A percentile compares a stretch with the other conserved stretches of the same genome.
Conservation (phyloP, 2,329 filamentous ascomycete species). For the Ophiostoma ulmi region DNA sequence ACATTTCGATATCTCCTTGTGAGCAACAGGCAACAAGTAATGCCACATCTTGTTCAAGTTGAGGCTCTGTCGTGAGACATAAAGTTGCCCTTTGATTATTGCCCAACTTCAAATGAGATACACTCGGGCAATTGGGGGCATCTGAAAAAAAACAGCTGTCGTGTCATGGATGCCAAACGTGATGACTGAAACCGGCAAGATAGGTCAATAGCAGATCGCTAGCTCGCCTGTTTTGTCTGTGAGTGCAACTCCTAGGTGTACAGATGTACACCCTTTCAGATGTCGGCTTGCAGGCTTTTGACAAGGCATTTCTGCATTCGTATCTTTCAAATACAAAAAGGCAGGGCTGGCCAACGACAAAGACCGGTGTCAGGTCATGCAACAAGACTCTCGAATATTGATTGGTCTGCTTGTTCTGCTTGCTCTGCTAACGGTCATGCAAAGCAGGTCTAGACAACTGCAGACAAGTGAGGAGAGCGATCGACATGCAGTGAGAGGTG, state of each 20-base stretch:
- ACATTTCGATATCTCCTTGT: background rate
- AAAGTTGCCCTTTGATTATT: background rate
- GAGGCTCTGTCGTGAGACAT: slow-evolving; percentile 9
- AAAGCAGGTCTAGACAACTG: no score
- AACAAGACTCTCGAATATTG: background rate
- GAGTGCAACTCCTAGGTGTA: background rate
- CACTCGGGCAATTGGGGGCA: background rate
- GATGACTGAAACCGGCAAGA: background rate
- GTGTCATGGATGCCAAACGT: background rate
- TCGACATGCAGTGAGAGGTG: background rate
- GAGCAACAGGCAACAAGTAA: background rate
- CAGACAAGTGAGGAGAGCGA: background rate
- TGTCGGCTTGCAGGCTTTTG: background rate
- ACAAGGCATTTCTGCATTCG: slow-evolving; percentile 1
- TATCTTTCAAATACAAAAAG: background rate
- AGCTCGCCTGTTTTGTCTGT: background rate
- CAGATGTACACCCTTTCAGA: slow-evolving; percentile 1
- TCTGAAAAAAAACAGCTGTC: background rate
- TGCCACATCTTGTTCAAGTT: background rate
- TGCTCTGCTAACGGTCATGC: background rate
- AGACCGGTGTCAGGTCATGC: background rate
- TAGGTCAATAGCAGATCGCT: background rate
- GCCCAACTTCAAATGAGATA: background rate
- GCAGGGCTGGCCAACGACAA: slow-evolving; percentile 7
- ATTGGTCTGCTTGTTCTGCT: background rate